Base-by-base conservation (phyloP, 148 eudicot species). In the Chenopodium album region DNA sequence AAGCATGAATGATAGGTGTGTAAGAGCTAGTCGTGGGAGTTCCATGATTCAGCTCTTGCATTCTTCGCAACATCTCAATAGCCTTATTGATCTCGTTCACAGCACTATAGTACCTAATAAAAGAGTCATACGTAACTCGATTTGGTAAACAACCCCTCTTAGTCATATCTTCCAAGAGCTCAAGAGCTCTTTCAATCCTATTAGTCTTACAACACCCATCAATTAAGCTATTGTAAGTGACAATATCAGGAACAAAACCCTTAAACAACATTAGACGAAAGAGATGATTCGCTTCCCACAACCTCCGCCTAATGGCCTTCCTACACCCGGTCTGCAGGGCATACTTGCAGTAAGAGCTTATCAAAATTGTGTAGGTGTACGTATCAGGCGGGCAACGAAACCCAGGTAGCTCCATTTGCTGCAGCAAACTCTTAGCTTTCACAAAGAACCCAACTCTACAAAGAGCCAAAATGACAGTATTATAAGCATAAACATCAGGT, bases 271-370 rank as follows among this genome's bases (percentile, higher is more conserved):
- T 91, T 37, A 87, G 23, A 47, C 94, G 85, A 73, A 95, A 93
- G 83, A 95, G 81, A 79, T 95, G 94, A 80, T 93, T 95, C 1
- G 98, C 98, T 84, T 95, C 96, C 98, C 97, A 94, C 60, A 93
- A 46, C 68, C 98, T 85, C 84, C 93, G 87, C 82, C 93, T 85
- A 26, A 85, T 87, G 2, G 98, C 98, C 89, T 93, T 94, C 84
- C 86, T 89, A 73, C 92, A 88, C 62, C 95, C 91, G 13, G 93
- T 92, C 74, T 89, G 92, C 91, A 94, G 28, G 37, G 91, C 87
- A 78, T 90, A 76, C 71, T 85, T 92, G 79, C 95, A 94, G 71
- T 86, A 93, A 23, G 94, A 89, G 85, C 95, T 92, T 76, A 94
- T 94, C 80, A 94, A 69, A 26, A 93, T 90, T 0, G 98, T 94